Conservation (phyloP, 768 basidiomycete species). For the Dentipellis sp. region DNA sequence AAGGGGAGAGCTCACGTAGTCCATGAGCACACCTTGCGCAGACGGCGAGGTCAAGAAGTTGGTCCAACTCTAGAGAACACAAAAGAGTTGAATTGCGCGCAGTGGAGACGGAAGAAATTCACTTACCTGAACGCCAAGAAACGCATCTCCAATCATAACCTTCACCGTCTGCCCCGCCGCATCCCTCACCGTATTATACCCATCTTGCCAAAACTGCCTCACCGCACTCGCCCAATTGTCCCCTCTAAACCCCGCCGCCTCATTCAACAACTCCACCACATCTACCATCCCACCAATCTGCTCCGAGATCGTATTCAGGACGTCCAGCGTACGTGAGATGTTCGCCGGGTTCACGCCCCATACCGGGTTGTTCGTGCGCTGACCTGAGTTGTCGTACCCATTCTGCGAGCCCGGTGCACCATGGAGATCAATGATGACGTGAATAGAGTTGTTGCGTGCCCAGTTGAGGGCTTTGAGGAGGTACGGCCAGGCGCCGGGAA, state of each 20-base stretch:
- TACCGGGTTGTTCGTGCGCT: constrained; percentile 40
- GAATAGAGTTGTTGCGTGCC: constrained; percentile 51
- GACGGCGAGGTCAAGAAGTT: constrained; percentile 45
- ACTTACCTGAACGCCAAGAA: constrained; percentile 46
- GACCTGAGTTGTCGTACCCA: constrained; percentile 73
- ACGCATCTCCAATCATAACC: constrained; percentile 69
- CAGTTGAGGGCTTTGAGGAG: constrained; percentile 53
- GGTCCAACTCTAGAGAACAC: constrained; percentile 39
- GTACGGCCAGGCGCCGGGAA: constrained; percentile 60
- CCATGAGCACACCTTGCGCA: constrained; percentile 56
- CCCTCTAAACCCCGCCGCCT: constrained; percentile 48
- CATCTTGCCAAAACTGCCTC: constrained; percentile 48
- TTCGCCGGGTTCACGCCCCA: constrained; percentile 42
- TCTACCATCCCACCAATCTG: constrained; percentile 49
- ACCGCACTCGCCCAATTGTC: constrained; percentile 33
- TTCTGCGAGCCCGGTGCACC: constrained; percentile 54
- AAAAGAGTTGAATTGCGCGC: not conserved
- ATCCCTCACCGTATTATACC: constrained; percentile 47
- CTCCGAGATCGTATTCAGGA: constrained; percentile 42
- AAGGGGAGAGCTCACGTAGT: constrained; percentile 26
- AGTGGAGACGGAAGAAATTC: not conserved
- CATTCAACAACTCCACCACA: constrained; percentile 63
- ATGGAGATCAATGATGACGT: constrained; percentile 71
- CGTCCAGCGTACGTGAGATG: constrained; percentile 49
- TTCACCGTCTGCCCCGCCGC: constrained; percentile 37